Conservation (phyloP, 768 basidiomycete species). For the Tricholomella constricta region DNA sequence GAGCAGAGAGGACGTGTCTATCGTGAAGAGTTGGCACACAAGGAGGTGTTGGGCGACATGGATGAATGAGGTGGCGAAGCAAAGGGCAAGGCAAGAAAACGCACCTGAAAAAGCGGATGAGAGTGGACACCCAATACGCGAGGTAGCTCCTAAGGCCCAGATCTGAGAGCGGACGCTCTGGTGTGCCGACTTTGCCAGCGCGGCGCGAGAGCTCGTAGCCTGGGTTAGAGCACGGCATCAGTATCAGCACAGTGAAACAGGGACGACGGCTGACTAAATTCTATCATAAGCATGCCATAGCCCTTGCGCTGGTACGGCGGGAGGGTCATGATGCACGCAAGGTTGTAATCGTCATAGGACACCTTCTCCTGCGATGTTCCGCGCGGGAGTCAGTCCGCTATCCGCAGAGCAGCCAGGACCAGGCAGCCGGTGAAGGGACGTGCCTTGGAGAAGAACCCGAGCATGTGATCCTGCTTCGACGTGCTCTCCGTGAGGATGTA, state of each 20-base stretch:
- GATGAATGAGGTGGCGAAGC: neutral
- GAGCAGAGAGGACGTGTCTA: constrained; percentile 60
- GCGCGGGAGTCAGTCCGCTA: neutral
- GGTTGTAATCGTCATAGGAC: constrained; percentile 96
- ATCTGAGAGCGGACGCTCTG: constrained; percentile 93
- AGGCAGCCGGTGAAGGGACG: neutral
- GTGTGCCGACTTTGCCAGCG: constrained; percentile 81
- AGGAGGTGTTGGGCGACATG: neutral
- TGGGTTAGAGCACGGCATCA: constrained; percentile 30
- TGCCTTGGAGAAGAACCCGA: constrained; percentile 73
- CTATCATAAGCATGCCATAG: constrained; percentile 95
- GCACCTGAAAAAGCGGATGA: constrained; percentile 83
- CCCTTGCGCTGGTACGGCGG: constrained; percentile 91
- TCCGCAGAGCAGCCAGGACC: no score
- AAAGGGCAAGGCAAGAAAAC: constrained; percentile 16
- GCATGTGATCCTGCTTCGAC: constrained; percentile 75
- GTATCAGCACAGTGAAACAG: neutral
- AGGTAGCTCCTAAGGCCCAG: constrained; percentile 91
- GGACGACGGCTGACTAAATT: constrained; percentile 76
- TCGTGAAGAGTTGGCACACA: neutral
- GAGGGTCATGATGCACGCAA: constrained; percentile 94
- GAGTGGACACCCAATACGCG: constrained; percentile 81
- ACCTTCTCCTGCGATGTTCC: constrained; percentile 74
- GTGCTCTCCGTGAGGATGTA: constrained; percentile 90
- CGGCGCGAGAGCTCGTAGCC: constrained; percentile 92